A percentile compares a stretch with the other conserved stretches of the same genome.
These are phyloP conservation scores for Herpotrichia juniperi DNA, from an alignment of 2,329 filamentous ascomycete genomes.

Conservation along the genomic window DNA sequence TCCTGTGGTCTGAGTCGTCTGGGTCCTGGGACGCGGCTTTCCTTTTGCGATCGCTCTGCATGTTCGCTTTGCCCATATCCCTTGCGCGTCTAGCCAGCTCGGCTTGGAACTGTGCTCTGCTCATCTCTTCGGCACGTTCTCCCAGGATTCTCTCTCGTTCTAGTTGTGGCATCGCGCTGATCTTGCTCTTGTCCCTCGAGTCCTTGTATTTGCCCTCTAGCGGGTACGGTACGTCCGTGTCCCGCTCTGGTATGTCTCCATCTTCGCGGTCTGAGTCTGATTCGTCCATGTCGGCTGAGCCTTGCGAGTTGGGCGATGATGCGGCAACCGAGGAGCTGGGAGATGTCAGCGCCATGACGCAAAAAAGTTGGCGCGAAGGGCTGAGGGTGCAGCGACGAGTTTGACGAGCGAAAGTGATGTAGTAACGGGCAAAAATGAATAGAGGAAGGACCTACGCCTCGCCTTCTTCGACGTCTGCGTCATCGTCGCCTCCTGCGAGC, in stretches of 20 bases:
- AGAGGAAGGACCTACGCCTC: constrained; percentile 71
- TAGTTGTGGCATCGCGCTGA: constrained; percentile 87
- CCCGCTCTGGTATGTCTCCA: constrained; percentile 54
- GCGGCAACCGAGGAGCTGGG: constrained; percentile 69
- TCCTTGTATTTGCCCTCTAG: constrained; percentile 81
- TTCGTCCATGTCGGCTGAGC: constrained; percentile 89
- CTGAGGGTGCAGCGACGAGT: constrained; percentile 12
- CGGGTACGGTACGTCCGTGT: constrained; percentile 74
- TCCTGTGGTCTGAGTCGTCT: constrained; percentile 78
- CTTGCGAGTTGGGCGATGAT: constrained; percentile 72
- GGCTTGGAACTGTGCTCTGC: constrained; percentile 80
- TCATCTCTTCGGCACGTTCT: constrained; percentile 82
- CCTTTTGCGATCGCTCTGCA: constrained; percentile 64
- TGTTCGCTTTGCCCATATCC: constrained; percentile 67
- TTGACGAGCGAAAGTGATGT: constrained; percentile 16
- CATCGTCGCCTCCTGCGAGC: constrained; percentile 76
- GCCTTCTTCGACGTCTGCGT: constrained; percentile 72
- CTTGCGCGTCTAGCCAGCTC: constrained; percentile 79
- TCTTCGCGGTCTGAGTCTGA: constrained; percentile 60
- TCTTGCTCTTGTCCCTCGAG: constrained; percentile 61
- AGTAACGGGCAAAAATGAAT: constrained; percentile 12
- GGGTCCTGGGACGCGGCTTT: constrained; percentile 80
- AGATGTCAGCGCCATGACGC: constrained; percentile 33
- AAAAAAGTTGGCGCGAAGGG: neutral
- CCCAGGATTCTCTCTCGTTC: constrained; percentile 90